Evolutionary conservation across 805 yeast species (phyloP), one percentile per base, ranked within the genome.

Genomic region (Torulaspora gathmanii): DNA sequence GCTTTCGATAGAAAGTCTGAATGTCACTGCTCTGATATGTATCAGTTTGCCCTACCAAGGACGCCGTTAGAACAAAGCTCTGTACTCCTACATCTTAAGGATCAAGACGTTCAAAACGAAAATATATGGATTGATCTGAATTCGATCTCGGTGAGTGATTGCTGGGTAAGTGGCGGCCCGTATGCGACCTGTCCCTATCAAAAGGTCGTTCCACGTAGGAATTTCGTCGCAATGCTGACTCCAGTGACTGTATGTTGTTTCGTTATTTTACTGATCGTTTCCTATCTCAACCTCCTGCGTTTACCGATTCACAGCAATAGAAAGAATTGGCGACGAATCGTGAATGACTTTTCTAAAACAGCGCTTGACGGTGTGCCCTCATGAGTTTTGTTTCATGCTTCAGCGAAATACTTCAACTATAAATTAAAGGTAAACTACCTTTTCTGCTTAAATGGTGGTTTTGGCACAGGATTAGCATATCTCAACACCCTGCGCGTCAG

Each of bases 341-440:
- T 76, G 28, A 77, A 77, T 40, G 78, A 78, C 51, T 73, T 73
- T 46, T 70, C 80, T 26, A 77, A 78, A 50, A 67, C 78, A 39
- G 93, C 85, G 47, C 80, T 77, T 53, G 96, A 90, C 63, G 96
- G 96, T 4, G 91, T 87, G 7, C 96, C 97, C 10, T 78, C 88
- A 2, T 88, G 59, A 19, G 33, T 34, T 41, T 28, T 37, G 30
- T 33, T 35, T 29, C 33, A 38, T 37, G 38, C 9, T 26, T 28
- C 20, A 28, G 30, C 42, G 34, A 20, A 13, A 29, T 15, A 11
- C 23, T 31, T 23, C 16, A 17, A 15, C 17, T 39, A 23, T 30
- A 20, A 39, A 19, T 12, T 3, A 31, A n/a, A 22, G 23, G 8
- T 23, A 31, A 31, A 26, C 42, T 39, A 39, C 31, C 31, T 39